Percentiles rank a stretch among this genome's conserved stretches.
phyloP scores from a whole-genome alignment of 805 yeast genomes.

The Kodamaea laetipori region DNA sequence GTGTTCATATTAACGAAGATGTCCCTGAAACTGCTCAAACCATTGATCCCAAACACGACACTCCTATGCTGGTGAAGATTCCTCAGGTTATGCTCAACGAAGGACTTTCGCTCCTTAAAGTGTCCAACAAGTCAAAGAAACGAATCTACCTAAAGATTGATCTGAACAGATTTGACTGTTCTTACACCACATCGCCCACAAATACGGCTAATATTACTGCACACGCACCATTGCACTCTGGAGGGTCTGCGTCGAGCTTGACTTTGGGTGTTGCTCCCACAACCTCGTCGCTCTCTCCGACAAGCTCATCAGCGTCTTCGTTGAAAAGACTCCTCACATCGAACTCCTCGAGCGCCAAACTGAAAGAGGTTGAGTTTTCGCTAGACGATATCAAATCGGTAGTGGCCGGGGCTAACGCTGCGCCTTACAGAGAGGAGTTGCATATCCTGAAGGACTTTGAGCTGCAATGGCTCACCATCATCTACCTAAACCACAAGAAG shows the following conservation, averaged over 20 bases:
- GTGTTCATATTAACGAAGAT: no score
- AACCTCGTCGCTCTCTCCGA: not conserved
- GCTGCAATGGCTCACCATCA: constrained; percentile 76
- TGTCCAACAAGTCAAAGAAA: constrained; percentile 69
- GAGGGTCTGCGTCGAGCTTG: constrained; percentile 3
- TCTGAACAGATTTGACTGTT: constrained; percentile 47
- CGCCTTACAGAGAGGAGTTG: constrained; percentile 83
- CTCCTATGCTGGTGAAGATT: constrained; percentile 6
- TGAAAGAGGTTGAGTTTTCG: constrained; percentile 29
- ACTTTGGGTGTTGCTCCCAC: not conserved
- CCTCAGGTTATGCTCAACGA: constrained; percentile 8
- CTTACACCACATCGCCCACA: constrained; percentile 9
- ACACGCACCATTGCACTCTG: not conserved
- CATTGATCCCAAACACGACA: not conserved
- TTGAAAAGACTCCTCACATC: constrained; percentile 9
- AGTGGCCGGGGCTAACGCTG: constrained; percentile 68
- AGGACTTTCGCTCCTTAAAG: constrained; percentile 66
- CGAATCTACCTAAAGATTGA: constrained; percentile 60
- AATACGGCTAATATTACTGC: not conserved
- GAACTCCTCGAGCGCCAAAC: constrained; percentile 8
- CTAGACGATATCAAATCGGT: constrained; percentile 68
- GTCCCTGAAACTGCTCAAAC: no score
- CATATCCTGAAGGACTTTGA: constrained; percentile 67
- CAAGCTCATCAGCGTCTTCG: not conserved
- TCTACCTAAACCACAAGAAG: constrained; percentile 61